A percentile compares a stretch with the other conserved stretches of the same genome.
phyloP scores from a whole-genome alignment of 106 monocot species.

The Acorus calamus region DNA sequence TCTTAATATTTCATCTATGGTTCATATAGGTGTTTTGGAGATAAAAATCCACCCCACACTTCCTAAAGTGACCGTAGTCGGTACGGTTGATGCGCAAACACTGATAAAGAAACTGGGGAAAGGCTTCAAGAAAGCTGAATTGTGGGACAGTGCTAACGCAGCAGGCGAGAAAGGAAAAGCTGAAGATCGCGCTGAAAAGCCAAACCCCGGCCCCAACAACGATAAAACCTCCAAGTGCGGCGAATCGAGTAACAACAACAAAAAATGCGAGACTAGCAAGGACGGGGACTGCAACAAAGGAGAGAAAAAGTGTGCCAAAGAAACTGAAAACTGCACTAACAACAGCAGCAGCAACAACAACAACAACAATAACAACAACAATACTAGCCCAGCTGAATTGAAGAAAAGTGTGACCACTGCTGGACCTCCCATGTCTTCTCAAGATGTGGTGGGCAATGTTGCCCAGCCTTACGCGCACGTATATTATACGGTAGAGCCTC shows the following conservation, averaged over 20 bases:
- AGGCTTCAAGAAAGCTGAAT: slow-evolving; percentile 49
- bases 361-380: too few relatives aligned
- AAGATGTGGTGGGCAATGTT: background rate
- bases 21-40: slow-evolving; percentile 53
- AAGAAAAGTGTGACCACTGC: too few relatives aligned
- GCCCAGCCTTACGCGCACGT: slow-evolving; percentile 7
- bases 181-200: slow-evolving; percentile 3
- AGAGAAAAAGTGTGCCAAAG: too few relatives aligned
- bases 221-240: background rate
- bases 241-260: background rate
- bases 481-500: slow-evolving; percentile 30
- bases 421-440: too few relatives aligned
- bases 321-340: too few relatives aligned
- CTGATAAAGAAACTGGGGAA: slow-evolving; percentile 62
- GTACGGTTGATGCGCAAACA: slow-evolving; percentile 34
- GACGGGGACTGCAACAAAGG: too few relatives aligned
- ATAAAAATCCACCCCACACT: slow-evolving; percentile 75
- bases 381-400: too few relatives aligned
- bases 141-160: slow-evolving; percentile 7
- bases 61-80: slow-evolving; percentile 58
- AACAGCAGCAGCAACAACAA: too few relatives aligned
- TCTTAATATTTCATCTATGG: background rate
- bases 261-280: too few relatives aligned
- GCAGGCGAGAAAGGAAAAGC: slow-evolving; percentile 2
- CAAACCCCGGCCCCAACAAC: background rate